Evolutionary conservation across 192 early-diverging fungal species (phyloP), one percentile per base, ranked within the genome.

Genomic region (Bifiguratus adelaidae): DNA sequence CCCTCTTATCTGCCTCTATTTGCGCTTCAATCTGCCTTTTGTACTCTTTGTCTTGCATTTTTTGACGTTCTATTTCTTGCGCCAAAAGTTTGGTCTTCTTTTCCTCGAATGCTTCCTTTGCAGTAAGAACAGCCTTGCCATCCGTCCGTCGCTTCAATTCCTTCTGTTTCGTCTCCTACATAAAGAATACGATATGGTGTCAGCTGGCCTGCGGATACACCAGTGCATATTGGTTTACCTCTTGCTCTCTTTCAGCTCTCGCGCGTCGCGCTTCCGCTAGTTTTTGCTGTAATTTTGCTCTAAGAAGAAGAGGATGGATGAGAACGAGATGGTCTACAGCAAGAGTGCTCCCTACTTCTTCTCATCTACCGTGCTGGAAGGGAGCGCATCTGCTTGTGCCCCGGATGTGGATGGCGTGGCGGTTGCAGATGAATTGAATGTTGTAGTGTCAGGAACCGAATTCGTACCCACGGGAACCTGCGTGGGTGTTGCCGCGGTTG

Each of bases 1-100:
- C 60, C 2, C 32, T 46, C 19, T 48, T 35, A 24, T 62, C 60
- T 20, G 30, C 33, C 12, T 53, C 60, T 52, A 62, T 62, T 30
- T 62, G 52, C 28, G 51, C 60, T 12, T 26, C 22, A 7, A 62
- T 41, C 36, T 56, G 33, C 15, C 48, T 44, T 26, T 50, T 22
- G 30, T 55, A 50, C 8, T 47, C 53, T 22, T 55, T 50, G 3
- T 62, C 60, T 24, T 34, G 44, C 23, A 34, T 21, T 11, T 45
- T 50, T 18, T 62, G 53, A 38, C 47, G 41, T 44, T 52, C 47
- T 16, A 62, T 36, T 20, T 55, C 48, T 13, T 50, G 49, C 42
- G 43, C 53, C 13, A 56, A 52, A n/a, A 29, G 23, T 20, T 42
- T 55, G 8, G 37, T 51, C 45, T 62, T 43, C 33, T 35, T 25